These are phyloP conservation scores for Colletotrichum paranaense DNA, from an alignment of 2,329 filamentous ascomycete genomes.

Conservation along the genomic window DNA sequence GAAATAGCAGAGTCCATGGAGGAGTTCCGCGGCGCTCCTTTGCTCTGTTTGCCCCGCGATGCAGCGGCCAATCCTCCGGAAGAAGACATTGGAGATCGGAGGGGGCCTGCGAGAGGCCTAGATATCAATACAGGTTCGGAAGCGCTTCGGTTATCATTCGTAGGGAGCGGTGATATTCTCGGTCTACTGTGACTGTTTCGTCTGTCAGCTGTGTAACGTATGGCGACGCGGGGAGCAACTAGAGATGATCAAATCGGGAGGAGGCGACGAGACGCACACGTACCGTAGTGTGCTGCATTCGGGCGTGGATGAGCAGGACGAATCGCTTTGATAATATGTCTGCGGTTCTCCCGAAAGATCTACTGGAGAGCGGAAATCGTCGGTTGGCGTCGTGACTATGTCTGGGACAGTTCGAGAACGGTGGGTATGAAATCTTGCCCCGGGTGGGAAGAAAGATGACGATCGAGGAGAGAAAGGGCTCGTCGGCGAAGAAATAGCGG, in stretches of 20 bases:
- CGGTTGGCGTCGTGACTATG: slow-evolving; percentile 45
- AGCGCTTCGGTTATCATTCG: slow-evolving; percentile 63
- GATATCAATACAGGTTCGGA: slow-evolving; percentile 55
- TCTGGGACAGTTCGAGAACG: slow-evolving; percentile 43
- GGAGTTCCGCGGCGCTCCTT: slow-evolving; percentile 74
- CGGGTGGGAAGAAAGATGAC: slow-evolving; percentile 38
- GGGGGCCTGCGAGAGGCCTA: slow-evolving; percentile 55
- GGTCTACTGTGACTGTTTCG: slow-evolving; percentile 39
- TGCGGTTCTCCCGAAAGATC: slow-evolving; percentile 37
- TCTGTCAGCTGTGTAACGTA: slow-evolving; percentile 23
- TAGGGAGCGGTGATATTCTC: slow-evolving; percentile 42
- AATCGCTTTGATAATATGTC: slow-evolving; percentile 51
- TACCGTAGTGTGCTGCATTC: slow-evolving; percentile 46
- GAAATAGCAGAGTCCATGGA: slow-evolving; percentile 97
- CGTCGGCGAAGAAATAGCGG: slow-evolving; percentile 54
- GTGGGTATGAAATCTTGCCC: slow-evolving; percentile 41
- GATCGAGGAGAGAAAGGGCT: slow-evolving; percentile 47
- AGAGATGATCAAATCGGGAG: neutral
- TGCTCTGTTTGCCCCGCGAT: slow-evolving; percentile 52
- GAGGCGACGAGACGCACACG: slow-evolving; percentile 36
- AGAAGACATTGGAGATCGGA: slow-evolving; percentile 49
- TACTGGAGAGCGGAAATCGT: slow-evolving; percentile 39
- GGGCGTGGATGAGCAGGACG: slow-evolving; percentile 47
- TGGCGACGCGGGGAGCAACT: slow-evolving; percentile 1
- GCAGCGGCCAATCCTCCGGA: slow-evolving; percentile 61